Percentiles rank a stretch among this genome's conserved stretches.
Evolutionary conservation across 352 stramenopile species (phyloP).

Genomic region (Phytophthora multivora): DNA sequence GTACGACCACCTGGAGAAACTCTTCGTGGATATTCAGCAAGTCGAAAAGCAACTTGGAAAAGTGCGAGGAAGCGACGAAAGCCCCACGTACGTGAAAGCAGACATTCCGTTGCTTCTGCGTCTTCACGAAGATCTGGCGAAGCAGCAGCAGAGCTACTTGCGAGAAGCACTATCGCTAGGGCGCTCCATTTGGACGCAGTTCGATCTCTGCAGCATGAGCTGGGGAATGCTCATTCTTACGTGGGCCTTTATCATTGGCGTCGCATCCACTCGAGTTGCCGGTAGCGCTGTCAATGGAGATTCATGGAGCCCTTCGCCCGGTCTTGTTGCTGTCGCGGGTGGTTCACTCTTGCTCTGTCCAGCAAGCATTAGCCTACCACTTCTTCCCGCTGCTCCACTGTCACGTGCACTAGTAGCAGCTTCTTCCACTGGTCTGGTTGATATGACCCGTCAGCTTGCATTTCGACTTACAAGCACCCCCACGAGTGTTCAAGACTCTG

Average conservation of each 20-base stretch:
- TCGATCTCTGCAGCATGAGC: constrained; percentile 79
- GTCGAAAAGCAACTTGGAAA: constrained; percentile 37
- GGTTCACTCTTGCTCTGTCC: constrained; percentile 26
- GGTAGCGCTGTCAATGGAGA: neutral
- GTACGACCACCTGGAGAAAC: constrained; percentile 60
- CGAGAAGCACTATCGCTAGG: constrained; percentile 65
- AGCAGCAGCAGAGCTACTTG: constrained; percentile 61
- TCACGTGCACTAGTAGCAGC: constrained; percentile 35
- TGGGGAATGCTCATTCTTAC: constrained; percentile 64
- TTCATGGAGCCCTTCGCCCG: constrained; percentile 13
- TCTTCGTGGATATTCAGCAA: constrained; percentile 45
- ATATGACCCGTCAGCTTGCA: constrained; percentile 22
- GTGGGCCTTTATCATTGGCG: constrained; percentile 41
- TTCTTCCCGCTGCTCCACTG: constrained; percentile 33
- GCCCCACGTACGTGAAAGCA: constrained; percentile 11
- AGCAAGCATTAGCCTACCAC: constrained; percentile 27
- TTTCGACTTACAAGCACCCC: neutral
- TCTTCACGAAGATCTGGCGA: constrained; percentile 40
- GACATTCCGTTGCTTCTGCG: constrained; percentile 41
- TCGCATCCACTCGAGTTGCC: constrained; percentile 3
- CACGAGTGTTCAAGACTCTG: neutral
- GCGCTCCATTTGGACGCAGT: constrained; percentile 88
- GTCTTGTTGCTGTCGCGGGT: constrained; percentile 5
- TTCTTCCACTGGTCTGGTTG: constrained; percentile 24
- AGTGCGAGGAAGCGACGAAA: constrained; percentile 9